Evolutionary conservation across 2,329 filamentous ascomycete genomes (phyloP).

Genomic region (Claviceps purpurea): DNA sequence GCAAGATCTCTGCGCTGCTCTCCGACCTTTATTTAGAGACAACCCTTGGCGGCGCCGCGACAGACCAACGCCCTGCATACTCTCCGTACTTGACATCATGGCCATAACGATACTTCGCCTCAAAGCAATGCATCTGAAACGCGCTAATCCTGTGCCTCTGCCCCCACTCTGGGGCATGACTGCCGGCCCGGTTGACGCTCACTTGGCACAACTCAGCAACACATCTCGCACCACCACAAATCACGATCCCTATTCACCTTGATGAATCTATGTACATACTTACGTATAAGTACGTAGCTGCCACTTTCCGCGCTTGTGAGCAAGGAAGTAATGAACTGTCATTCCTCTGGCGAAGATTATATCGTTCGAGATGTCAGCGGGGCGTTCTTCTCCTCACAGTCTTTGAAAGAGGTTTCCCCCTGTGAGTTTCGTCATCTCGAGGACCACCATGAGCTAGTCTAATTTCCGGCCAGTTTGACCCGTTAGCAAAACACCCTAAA

Average conservation of each 20-base stretch:
- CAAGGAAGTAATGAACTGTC: not conserved
- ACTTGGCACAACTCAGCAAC: slow-evolving; percentile 3
- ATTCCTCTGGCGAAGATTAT: not conserved
- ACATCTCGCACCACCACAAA: not conserved
- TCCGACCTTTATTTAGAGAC: no score
- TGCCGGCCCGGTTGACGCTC: slow-evolving; percentile 7
- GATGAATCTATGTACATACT: no score
- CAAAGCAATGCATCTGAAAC: slow-evolving; percentile 10
- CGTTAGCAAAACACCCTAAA: not conserved
- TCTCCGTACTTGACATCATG: no score
- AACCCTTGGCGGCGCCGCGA: no score
- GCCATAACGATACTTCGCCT: not conserved
- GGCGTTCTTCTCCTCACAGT: not conserved
- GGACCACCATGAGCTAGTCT: not conserved
- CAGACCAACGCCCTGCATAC: no score
- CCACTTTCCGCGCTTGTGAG: not conserved
- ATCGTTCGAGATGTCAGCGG: not conserved
- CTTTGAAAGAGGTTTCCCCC: not conserved
- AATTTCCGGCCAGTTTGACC: not conserved
- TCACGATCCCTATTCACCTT: not conserved
- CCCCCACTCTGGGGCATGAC: slow-evolving; percentile 4
- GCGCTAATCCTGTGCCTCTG: slow-evolving; percentile 7
- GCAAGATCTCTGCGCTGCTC: not conserved
- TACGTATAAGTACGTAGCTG: not conserved
- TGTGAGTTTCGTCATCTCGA: not conserved